Evolutionary conservation across 768 basidiomycete genomes (phyloP), one percentile per base, ranked within the genome.

Genomic region (Leccinellum rugosiceps): DNA sequence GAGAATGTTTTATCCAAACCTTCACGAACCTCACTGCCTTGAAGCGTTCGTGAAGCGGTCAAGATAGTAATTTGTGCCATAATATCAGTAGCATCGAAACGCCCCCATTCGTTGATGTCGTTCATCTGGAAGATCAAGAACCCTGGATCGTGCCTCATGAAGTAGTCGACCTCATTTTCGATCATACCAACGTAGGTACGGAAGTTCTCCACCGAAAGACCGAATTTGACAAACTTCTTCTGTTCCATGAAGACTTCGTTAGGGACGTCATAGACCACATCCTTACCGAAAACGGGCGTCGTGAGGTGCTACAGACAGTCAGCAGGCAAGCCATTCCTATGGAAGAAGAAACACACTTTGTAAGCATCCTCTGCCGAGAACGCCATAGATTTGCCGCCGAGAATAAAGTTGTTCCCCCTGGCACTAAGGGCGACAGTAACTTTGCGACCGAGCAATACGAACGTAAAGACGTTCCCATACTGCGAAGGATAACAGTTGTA

Each of bases 171-270:
- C 68, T 90, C 88, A 41, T 90, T 80, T 58, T 85, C 85, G 56
- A 92, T 87, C 83, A 92, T 86, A 50, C 85, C 84, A 19, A 86
- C 80, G 52, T 99, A 98, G 30, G 85, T 79, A 44, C 87, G 84
- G 72, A 99, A 85, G 73, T 95, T 95, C 26, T 98, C 95, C 13
- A 84, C 85, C 11, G 94, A 91, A 21, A 99, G 84, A 23, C 97
- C 95, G 59, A 94, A 86, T 77, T 99, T 99, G 74, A 98, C 88
- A 68, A 98, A 98, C 70, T 89, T 90, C 81, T 99, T 99, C 73
- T 99, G 97, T 67, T 99, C 94, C 95, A 99, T 98, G 74, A 99
- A 87, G 46, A 90, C 76, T 48, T 95, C 91, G 72, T 98, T 98
- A 31, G 97, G 96, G 51, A 92, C 86, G 65, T 98, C 97, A 71